Conservation (phyloP, 371 early-diverging fungal genomes). For the Mucor racemosus region DNA sequence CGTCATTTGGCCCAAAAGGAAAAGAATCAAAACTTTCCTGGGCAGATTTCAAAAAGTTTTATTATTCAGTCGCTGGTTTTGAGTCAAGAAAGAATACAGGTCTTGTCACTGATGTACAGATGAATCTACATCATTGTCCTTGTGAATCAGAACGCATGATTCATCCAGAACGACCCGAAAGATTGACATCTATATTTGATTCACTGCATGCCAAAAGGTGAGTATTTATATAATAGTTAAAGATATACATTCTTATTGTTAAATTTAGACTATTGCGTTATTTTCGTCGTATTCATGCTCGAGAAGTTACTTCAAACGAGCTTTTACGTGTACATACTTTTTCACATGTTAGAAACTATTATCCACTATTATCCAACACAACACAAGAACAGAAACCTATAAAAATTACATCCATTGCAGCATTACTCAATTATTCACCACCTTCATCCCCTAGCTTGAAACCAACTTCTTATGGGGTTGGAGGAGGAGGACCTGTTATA, state of each 20-base stretch:
- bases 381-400: slow-evolving; percentile 26
- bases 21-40: slow-evolving; percentile 35
- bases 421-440: slow-evolving; percentile 34
- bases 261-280: slow-evolving; percentile 36
- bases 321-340: slow-evolving; percentile 56
- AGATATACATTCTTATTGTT: background rate
- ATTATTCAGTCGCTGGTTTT: slow-evolving; percentile 51
- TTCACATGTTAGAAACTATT: slow-evolving; percentile 61
- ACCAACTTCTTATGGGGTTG: slow-evolving; percentile 10
- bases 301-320: slow-evolving; percentile 60
- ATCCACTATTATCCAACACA: slow-evolving; percentile 18
- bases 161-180: slow-evolving; percentile 69
- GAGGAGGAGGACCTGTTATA: slow-evolving; percentile 43
- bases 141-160: slow-evolving; percentile 57
- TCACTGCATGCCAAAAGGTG: slow-evolving; percentile 46
- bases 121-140: slow-evolving; percentile 60
- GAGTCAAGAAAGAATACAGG: slow-evolving; percentile 57
- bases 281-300: slow-evolving; percentile 54
- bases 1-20: background rate
- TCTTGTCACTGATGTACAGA: slow-evolving; percentile 58
- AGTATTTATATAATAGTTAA: background rate
- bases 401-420: slow-evolving; percentile 41
- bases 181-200: slow-evolving; percentile 47
- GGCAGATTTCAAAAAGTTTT: slow-evolving; percentile 59
- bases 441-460: slow-evolving; percentile 13